Evolutionary conservation across 1,284 basidiomycete genomes (phyloP), one percentile per base, ranked within the genome.

Genomic region (Caloboletus inedulis): DNA sequence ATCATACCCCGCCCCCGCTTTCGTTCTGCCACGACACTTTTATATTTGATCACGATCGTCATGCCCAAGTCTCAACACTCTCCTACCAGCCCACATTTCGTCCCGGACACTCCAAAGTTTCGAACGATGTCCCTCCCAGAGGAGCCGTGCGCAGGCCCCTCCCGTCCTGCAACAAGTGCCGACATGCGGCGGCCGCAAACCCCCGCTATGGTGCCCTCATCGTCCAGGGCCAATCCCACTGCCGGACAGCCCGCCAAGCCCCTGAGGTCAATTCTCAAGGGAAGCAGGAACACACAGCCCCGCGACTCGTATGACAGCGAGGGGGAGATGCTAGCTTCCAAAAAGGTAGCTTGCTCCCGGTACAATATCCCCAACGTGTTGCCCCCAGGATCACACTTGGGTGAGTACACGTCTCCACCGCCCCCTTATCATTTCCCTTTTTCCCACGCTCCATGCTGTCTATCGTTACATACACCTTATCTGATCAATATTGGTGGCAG

Each of bases 241-340:
- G 52, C 57, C 4, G 64, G 63, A 9, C 63, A 62, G 53, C 57
- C 63, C 27, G 51, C 62, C 21, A 46, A 51, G 27, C 67, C 65
- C 57, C 55, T 66, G 19, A 68, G 43, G 47, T 65, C 65, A n/a
- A 68, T 70, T 23, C 60, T 67, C 53, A 66, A 70, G 63, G 65
- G 68, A 3, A 39, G 23, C 34, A 65, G 33, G 30, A 51, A 35
- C 40, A 19, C 51, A 14, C 53, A 35, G n/a, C 18, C 48, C 37
- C 40, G 35, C 47, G 67, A 66, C 43, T 61, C 55, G 7, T 70
- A 68, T 16, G 65, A 70, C 9, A 69, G 65, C 60, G 65, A 67
- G 16, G 60, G 63, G 0, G 69, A 67, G 44, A 54, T 56, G 0
- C n/a, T 58, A 4, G 46, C 60, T 16, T 40, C 64, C 23, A 67